Percentiles rank a stretch among this genome's conserved stretches.
phyloP scores from a whole-genome alignment of 805 yeast species.

The Sugiyamaella marilandica region DNA sequence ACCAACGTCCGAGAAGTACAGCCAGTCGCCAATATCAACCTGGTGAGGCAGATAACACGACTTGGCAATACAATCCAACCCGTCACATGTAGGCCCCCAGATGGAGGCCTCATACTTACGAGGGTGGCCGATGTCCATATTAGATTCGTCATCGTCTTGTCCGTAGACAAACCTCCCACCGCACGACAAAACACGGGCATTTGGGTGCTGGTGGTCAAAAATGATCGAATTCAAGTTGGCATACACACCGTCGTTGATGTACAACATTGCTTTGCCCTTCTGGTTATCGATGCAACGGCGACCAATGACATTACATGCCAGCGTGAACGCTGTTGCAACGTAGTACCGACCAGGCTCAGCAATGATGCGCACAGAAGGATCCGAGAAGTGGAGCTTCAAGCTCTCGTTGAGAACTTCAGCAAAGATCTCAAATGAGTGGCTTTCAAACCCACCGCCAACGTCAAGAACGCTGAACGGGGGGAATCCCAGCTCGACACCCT shows the following conservation, averaged over 20 bases:
- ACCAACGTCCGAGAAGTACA: slow-evolving; percentile 76
- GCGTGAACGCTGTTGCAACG: slow-evolving; percentile 78
- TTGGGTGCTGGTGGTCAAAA: slow-evolving; percentile 84
- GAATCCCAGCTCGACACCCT: slow-evolving; percentile 46
- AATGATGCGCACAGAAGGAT: slow-evolving; percentile 45
- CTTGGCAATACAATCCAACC: slow-evolving; percentile 74
- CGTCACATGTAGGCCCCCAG: slow-evolving; percentile 99
- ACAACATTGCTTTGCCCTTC: slow-evolving; percentile 58
- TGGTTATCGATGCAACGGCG: slow-evolving; percentile 47
- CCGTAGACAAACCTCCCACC: slow-evolving; percentile 42
- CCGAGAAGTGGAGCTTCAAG: slow-evolving; percentile 58
- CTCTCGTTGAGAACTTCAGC: slow-evolving; percentile 53
- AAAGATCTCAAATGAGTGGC: slow-evolving; percentile 51
- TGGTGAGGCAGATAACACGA: slow-evolving; percentile 50
- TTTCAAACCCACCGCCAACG: slow-evolving; percentile 89
- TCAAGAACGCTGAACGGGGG: slow-evolving; percentile 54
- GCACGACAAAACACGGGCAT: slow-evolving; percentile 60
- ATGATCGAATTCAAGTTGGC: slow-evolving; percentile 93
- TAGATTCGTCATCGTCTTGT: slow-evolving; percentile 6
- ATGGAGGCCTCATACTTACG: slow-evolving; percentile 43
- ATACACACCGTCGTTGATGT: slow-evolving; percentile 91
- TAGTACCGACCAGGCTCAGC: slow-evolving; percentile 95
- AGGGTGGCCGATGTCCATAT: neutral
- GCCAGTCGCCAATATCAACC: slow-evolving; percentile 85
- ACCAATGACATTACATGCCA: slow-evolving; percentile 84